Evolutionary conservation across 108 stramenopile species (phyloP), one percentile per base, ranked within the genome.

Genomic region (Mediolabrus comicus): DNA sequence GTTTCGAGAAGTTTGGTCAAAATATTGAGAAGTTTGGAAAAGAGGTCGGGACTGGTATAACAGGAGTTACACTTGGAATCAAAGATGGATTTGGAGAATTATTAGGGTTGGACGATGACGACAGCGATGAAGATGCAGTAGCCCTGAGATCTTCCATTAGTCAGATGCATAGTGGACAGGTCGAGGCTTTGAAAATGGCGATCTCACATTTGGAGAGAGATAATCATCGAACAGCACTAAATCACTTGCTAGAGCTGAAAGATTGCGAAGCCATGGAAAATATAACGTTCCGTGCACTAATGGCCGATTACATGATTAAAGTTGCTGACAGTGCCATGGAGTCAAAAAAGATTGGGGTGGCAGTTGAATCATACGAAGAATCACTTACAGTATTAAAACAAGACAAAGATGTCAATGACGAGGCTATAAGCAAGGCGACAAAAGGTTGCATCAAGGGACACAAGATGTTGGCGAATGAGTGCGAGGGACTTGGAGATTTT

Each of bases 151-250:
- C 33, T 19, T 32, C 29, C 2, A 65, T 51, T 38, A 43, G 34
- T 22, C 32, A n/a, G 3, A 38, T 60, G 26, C 17, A 51, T 4
- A 30, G 27, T 17, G 49, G 27, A 51, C 36, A 56, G 26, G 26
- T 36, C 4, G 52, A 74, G 9, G 52, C 35, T 11, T 70, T 70
- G 14, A 69, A 65, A 59, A 30, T 65, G 12, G 58, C 76, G 0
- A 70, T 70, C 24, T 52, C 49, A 34, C 63, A 77, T 38, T 53
- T 77, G 30, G 69, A 77, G 24, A 56, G 76, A 7, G 54, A 70
- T 41, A 69, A 77, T 60, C 76, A 77, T 59, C 68, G 68, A 25
- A 70, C 76, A 24, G 76, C 76, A 38, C 35, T 77, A 29, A 77
- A 70, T 53, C 64, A 77, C 27, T 60, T 77, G 34, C 28, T 32